Evolutionary conservation across 352 stramenopile genomes (phyloP).

Genomic region (Globisporangium megalacanthum): DNA sequence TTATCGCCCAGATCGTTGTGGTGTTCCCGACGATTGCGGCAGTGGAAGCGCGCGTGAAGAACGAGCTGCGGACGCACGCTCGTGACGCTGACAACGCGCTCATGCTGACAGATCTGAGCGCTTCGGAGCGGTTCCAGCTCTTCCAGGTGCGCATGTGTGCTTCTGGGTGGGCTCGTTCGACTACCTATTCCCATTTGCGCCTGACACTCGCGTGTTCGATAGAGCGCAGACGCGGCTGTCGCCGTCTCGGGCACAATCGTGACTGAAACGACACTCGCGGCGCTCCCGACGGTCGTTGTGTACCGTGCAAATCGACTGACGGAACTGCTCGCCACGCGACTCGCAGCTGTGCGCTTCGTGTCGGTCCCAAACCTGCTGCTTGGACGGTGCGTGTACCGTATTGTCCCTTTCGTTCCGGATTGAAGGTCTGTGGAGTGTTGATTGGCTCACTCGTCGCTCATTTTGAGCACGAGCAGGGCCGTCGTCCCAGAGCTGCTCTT

Average conservation of each 20-base stretch:
- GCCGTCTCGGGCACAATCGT: conserved; percentile 72
- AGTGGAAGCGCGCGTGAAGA: conserved; percentile 22
- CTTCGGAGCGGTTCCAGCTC: conserved; percentile 15
- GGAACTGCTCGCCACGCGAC: conserved; percentile 37
- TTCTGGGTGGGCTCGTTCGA: background rate
- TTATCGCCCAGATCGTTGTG: conserved; percentile 32
- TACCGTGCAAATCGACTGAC: conserved; percentile 67
- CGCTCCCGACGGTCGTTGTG: conserved; percentile 57
- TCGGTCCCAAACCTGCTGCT: conserved; percentile 70
- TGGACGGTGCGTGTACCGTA: conserved; percentile 24
- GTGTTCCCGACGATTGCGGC: conserved; percentile 54
- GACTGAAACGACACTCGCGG: conserved; percentile 49
- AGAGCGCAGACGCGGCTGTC: conserved; percentile 44
- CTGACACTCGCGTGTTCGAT: background rate
- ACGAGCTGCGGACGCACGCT: conserved; percentile 7
- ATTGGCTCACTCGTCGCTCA: background rate
- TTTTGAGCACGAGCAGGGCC: conserved; percentile 10
- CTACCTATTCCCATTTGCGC: background rate
- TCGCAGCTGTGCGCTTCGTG: conserved; percentile 66
- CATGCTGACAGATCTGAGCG: conserved; percentile 22
- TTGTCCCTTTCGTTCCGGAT: too few species aligned
- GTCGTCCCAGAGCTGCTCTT: conserved; percentile 72
- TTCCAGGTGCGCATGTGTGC: conserved; percentile 24
- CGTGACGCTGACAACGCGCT: conserved; percentile 4
- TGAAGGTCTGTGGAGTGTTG: background rate